Base-by-base conservation (phyloP, 164 flowering plant genomes). In the Kingdonia uniflora region DNA sequence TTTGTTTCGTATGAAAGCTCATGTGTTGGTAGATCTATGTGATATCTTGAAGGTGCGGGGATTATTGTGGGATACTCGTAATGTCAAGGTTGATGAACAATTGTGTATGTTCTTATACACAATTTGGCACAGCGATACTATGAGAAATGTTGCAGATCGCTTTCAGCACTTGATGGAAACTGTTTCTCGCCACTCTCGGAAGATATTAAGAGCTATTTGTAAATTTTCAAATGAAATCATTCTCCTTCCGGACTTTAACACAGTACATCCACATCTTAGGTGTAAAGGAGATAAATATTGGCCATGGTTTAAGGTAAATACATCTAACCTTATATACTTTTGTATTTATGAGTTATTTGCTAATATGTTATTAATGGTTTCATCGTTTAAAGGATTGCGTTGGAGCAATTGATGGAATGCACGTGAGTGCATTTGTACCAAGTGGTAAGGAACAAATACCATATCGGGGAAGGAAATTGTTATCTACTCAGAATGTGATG, bases 291-390 rank as follows among this genome's bases (percentile, higher is more conserved):
- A 52, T 10, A 38, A 52, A 39, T 52, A 52, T 20, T 52, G 10
- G 10, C 55, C 55, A 16, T 52, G 55, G 24, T 52, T 52, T 37
- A 8, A 52, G 55, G 55, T 52, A 52, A 17, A 21, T 20, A 3
- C 1, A 46, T 20, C 6, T 2, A 46, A 4, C 20, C 2, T 10
- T 3, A 5, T 10, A 10, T 5, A 20, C 3, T 46, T 46, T 19
- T 21, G 7, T 5, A 2, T 5, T 10, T 20, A 20, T 10, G 20
- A 46, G 13, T 5, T 20, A 17, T 20, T 20, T 3, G 1, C 2
- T 3, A 20, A 13, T 3, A 20, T 20, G 11, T 1, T 20, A 20
- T 7, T 46, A 21, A 11, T 46, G 2, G 5, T 46, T 46, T 46
- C 1, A n/a, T n/a, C n/a, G n/a, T 21, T 46, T 46, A 8, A 37